Percentiles rank a stretch among this genome's conserved stretches.
Conservation (phyloP, 1,139 yeast species). For the Ogataea hybrid region DNA sequence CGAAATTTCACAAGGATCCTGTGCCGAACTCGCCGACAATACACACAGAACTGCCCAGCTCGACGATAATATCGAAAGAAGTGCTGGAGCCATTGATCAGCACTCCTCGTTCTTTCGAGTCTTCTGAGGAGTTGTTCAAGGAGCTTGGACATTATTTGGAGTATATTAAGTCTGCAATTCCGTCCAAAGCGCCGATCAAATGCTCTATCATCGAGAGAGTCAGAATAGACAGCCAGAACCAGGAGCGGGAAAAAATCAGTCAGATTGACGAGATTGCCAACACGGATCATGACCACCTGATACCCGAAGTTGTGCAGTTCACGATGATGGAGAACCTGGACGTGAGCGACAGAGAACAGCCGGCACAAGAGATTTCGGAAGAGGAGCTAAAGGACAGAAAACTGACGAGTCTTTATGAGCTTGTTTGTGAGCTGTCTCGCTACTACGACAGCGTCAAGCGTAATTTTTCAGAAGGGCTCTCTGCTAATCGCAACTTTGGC, state of each 20-base stretch:
- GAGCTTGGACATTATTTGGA: conserved; percentile 13
- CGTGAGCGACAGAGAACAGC: conserved; percentile 11
- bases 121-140: conserved; percentile 15
- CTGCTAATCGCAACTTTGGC: conserved; percentile 2
- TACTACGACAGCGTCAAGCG: conserved; percentile 12
- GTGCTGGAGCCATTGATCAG: conserved; percentile 12
- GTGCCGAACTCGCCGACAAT: conserved; percentile 9
- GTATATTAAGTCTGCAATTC: conserved; percentile 16
- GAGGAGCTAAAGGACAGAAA: too few relatives aligned
- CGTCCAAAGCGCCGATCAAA: conserved; percentile 10
- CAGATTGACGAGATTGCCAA: conserved; percentile 2
- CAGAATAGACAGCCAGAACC: conserved; percentile 17
- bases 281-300: conserved; percentile 15
- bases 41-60: conserved; percentile 7
- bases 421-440: conserved; percentile 5
- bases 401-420: conserved; percentile 4
- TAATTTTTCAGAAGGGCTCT: conserved; percentile 14
- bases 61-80: conserved; percentile 10
- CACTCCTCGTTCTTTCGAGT: conserved; percentile 7
- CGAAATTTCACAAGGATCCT: conserved; percentile 7
- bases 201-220: conserved; percentile 24
- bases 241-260: conserved; percentile 20
- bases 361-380: conserved; percentile 5
- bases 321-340: conserved; percentile 28
- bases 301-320: conserved; percentile 28